phyloP scores from a whole-genome alignment of 352 stramenopile species.

The Albugo candida region DNA sequence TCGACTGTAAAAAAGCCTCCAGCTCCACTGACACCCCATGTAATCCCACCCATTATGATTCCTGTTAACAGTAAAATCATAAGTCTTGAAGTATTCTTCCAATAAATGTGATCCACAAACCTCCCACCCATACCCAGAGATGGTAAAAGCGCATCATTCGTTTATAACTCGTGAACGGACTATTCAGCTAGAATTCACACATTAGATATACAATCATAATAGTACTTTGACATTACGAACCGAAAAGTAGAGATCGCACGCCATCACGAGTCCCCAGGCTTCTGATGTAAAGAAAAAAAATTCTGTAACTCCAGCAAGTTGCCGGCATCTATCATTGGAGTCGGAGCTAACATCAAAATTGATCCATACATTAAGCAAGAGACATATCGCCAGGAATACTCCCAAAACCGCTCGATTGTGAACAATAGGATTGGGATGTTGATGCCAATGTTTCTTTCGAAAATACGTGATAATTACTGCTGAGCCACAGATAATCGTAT shows the following conservation, averaged over 20 bases:
- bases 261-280: slow-evolving; percentile 76
- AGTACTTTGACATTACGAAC: slow-evolving; percentile 8
- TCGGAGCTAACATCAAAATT: slow-evolving; percentile 29
- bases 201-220: not conserved
- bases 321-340: slow-evolving; percentile 30
- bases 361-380: slow-evolving; percentile 51
- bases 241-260: slow-evolving; percentile 75
- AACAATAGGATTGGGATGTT: slow-evolving; percentile 79
- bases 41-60: slow-evolving; percentile 63
- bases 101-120: slow-evolving; percentile 2
- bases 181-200: slow-evolving; percentile 35
- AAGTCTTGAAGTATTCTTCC: not conserved
- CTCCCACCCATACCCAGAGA: slow-evolving; percentile 63
- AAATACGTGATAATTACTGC: slow-evolving; percentile 74
- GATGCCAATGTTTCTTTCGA: slow-evolving; percentile 76
- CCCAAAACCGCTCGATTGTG: slow-evolving; percentile 66
- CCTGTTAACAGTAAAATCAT: slow-evolving; percentile 4
- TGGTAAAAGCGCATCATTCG: slow-evolving; percentile 79
- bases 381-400: slow-evolving; percentile 69
- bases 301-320: slow-evolving; percentile 66
- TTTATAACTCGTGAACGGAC: slow-evolving; percentile 81
- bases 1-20: slow-evolving; percentile 76
- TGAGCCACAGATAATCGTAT: slow-evolving; percentile 74
- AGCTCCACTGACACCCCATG: slow-evolving; percentile 35
- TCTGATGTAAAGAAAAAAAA: slow-evolving; percentile 82